A percentile compares a stretch with the other conserved stretches of the same genome.
phyloP scores from a whole-genome alignment of 1,284 basidiomycete species.

The Laetiporus sulphureus region DNA sequence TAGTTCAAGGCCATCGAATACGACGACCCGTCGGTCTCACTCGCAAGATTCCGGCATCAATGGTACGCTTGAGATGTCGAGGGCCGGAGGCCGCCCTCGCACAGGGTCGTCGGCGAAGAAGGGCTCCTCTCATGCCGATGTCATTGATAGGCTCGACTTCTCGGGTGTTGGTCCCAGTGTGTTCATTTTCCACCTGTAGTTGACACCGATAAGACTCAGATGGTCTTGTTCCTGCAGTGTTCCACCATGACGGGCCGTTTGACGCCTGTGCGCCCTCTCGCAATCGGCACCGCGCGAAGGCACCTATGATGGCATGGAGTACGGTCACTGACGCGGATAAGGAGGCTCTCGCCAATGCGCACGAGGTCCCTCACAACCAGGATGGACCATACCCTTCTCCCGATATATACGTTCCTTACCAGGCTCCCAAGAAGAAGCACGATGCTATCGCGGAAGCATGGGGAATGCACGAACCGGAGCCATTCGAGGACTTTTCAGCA shows the following conservation, averaged over 20 bases:
- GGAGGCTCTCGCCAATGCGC: conserved; percentile 25
- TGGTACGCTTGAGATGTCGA: conserved; percentile 33
- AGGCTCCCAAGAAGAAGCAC: conserved; percentile 68
- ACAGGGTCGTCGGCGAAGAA: conserved; percentile 41
- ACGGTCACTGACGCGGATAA: conserved; percentile 37
- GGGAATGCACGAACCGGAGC: conserved; percentile 84
- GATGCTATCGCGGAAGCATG: conserved; percentile 81
- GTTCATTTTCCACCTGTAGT: conserved; percentile 22
- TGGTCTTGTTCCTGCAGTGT: conserved; percentile 43
- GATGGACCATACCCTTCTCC: conserved; percentile 45
- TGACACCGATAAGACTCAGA: conserved; percentile 9
- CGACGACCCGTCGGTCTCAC: conserved; percentile 52
- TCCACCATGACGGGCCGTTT: conserved; percentile 85
- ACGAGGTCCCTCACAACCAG: conserved; percentile 28
- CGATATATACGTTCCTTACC: conserved; percentile 42
- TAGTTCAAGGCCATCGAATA: conserved; percentile 26
- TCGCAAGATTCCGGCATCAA: conserved; percentile 58
- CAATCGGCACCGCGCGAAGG: conserved; percentile 69
- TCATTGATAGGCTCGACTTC: conserved; percentile 60
- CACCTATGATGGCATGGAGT: conserved; percentile 77
- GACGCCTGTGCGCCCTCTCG: conserved; percentile 84
- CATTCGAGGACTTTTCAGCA: conserved; percentile 80
- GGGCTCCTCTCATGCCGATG: conserved; percentile 61
- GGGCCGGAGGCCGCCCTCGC: conserved; percentile 26
- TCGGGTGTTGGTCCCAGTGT: conserved; percentile 69